Evolutionary conservation across 169 alveolate genomes (phyloP).

Genomic region (Eimeria tenella): DNA sequence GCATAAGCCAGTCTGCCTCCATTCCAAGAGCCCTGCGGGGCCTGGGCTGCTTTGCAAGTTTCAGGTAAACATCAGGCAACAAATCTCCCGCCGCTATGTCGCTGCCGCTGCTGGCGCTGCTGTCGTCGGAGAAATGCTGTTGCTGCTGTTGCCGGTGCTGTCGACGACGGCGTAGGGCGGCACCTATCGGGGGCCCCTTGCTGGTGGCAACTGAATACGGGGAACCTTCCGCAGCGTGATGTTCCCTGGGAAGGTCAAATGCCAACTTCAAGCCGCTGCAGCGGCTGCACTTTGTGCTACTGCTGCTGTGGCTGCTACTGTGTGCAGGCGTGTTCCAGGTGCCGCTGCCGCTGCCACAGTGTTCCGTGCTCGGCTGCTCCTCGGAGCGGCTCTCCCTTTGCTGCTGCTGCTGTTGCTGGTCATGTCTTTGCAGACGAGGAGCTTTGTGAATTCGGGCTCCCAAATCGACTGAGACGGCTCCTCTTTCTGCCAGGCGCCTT

Average conservation of each 20-base stretch:
- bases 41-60: background rate
- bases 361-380: background rate
- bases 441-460: background rate
- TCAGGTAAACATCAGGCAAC: slow-evolving; percentile 35
- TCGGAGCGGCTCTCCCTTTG: background rate
- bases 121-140: slow-evolving; percentile 33
- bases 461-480: slow-evolving; percentile 37
- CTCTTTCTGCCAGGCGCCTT: slow-evolving; percentile 22
- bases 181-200: slow-evolving; percentile 21
- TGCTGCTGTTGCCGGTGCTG: slow-evolving; percentile 22
- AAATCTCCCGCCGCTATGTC: slow-evolving; percentile 43
- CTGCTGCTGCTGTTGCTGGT: slow-evolving; percentile 50
- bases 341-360: slow-evolving; percentile 30
- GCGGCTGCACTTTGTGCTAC: background rate
- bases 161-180: background rate
- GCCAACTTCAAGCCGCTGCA: slow-evolving; percentile 37
- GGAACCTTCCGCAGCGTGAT: background rate
- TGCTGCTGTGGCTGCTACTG: slow-evolving; percentile 61
- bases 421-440: background rate
- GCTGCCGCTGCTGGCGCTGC: slow-evolving; percentile 71
- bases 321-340: background rate
- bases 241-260: background rate
- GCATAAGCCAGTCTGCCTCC: slow-evolving; percentile 50
- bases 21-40: background rate
- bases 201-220: background rate